Evolutionary conservation across 768 basidiomycete species (phyloP), one percentile per base, ranked within the genome.

Genomic region (Solioccasus polychromus): DNA sequence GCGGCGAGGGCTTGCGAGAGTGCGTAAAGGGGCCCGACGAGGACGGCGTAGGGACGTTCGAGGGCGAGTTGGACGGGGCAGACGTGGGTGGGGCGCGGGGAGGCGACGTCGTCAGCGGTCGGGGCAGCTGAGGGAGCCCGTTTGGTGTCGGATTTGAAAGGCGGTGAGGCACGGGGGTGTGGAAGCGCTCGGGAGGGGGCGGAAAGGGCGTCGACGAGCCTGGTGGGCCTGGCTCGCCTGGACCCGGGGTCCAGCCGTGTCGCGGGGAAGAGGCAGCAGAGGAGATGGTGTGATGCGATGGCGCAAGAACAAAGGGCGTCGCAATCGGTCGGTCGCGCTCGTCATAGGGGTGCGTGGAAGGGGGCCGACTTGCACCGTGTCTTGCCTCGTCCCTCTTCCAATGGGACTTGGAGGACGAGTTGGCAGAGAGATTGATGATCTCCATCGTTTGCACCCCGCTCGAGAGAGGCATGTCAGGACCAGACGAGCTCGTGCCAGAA

Each of bases 261-360:
- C 65, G 62, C 2, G 76, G 73, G 4, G 78, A 78, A 28, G 70
- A 70, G 5, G 61, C 52, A 30, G 66, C 58, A 14, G 66, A 63
- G 18, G 58, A 39, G 17, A 69, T 64, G 28, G 59, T 51, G 23
- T 64, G 63, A 42, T 76, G 72, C 24, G 74, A 70, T 5, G 77
- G 72, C 7, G 66, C 70, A 63, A 81, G 73, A 8, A 72, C 75
- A 53, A 81, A 82, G 3, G 79, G 75, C 31, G 73, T 76, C 6
- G 78, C 71, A 36, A 75, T 60, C 2, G 76, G 76, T 45, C 80
- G 69, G 42, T 82, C 80, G 29, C 72, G 70, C 14, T 76, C 76
- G 34, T 77, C 15, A 5, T 31, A 59, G 2, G 68, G 62, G 23
- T 69, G 69, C 19, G 68, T 67, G 19, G 73, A 71, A 12, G 73